Conservation (phyloP, 1,284 basidiomycete species). For the Ganoderma leucocontextum region DNA sequence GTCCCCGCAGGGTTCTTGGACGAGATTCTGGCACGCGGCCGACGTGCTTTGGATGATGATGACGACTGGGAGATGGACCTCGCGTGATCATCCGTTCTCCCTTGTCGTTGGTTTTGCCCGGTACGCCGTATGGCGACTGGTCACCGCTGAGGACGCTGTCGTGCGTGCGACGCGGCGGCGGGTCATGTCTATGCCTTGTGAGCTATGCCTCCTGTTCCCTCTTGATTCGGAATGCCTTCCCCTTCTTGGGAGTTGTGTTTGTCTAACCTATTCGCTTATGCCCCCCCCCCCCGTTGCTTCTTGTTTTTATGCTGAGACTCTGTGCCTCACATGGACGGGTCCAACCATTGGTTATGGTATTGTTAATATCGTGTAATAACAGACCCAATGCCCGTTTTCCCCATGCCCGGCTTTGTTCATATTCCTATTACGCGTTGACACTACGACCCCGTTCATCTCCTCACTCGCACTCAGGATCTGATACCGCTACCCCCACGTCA, state of each 20-base stretch:
- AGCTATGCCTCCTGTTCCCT: slow-evolving; percentile 23
- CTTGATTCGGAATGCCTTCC: slow-evolving; percentile 24
- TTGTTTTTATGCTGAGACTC: slow-evolving; percentile 23
- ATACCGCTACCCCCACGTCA: slow-evolving; percentile 10
- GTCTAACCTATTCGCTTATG: slow-evolving; percentile 28
- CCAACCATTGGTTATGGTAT: slow-evolving; percentile 29
- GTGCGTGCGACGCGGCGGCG: slow-evolving; percentile 3
- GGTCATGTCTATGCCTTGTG: slow-evolving; percentile 18
- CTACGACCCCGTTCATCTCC: slow-evolving; percentile 13
- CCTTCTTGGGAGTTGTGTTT: slow-evolving; percentile 14
- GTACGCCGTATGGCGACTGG: background rate
- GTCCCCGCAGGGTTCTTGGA: slow-evolving; percentile 67
- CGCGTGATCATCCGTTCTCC: slow-evolving; percentile 37
- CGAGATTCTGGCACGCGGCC: slow-evolving; percentile 54
- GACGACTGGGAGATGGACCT: slow-evolving; percentile 45
- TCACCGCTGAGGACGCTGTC: slow-evolving; percentile 8
- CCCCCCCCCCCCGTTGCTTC: slow-evolving; percentile 16
- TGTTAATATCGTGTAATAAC: slow-evolving; percentile 33
- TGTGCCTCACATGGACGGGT: slow-evolving; percentile 17
- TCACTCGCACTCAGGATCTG: background rate
- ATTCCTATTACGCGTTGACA: slow-evolving; percentile 3
- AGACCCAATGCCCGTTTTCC: slow-evolving; percentile 21
- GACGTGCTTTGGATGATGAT: slow-evolving; percentile 16
- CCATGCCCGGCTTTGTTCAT: slow-evolving; percentile 14
- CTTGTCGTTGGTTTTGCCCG: background rate